These are phyloP conservation scores for Chernovozyma aurita DNA, from an alignment of 1,139 yeast genomes.

Conservation along the genomic window DNA sequence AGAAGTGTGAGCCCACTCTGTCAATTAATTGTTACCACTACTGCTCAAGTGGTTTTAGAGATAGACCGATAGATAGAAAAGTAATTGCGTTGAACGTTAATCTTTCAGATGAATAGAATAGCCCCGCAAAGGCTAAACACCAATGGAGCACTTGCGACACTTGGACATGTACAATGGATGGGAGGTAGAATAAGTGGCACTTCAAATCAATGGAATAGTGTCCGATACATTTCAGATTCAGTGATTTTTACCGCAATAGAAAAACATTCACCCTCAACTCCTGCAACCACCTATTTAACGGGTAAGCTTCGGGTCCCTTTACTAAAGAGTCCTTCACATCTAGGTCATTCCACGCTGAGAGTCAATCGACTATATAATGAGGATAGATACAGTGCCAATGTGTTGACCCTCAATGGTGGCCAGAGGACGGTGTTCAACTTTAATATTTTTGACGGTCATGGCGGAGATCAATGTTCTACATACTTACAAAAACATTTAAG, in stretches of 20 bases:
- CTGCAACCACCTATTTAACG: conserved; percentile 13
- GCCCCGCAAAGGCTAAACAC: no score
- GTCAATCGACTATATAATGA: conserved; percentile 78
- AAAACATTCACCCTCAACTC: conserved; percentile 11
- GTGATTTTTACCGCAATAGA: conserved; percentile 28
- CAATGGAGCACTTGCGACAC: no score
- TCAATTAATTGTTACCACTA: no score
- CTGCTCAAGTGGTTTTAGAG: no score
- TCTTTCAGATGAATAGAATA: no score
- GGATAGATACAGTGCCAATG: conserved; percentile 67
- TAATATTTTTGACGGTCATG: conserved; percentile 90
- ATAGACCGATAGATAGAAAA: no score
- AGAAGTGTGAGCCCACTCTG: no score
- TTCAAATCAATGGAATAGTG: no score
- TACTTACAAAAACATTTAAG: conserved; percentile 55
- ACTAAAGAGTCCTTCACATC: conserved; percentile 64
- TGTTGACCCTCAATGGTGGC: conserved; percentile 32
- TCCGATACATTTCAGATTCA: conserved; percentile 18
- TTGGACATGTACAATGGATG: no score
- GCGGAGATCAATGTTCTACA: conserved; percentile 72
- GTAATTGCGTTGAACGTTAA: no score
- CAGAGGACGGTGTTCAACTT: conserved; percentile 47
- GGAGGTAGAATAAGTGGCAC: no score
- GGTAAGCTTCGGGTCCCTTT: conserved; percentile 47
- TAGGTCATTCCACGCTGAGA: conserved; percentile 78